A percentile compares a stretch with the other conserved stretches of the same genome.
Evolutionary conservation across 257 asterid species (phyloP).

Genomic region (Lavandula angustifolia): DNA sequence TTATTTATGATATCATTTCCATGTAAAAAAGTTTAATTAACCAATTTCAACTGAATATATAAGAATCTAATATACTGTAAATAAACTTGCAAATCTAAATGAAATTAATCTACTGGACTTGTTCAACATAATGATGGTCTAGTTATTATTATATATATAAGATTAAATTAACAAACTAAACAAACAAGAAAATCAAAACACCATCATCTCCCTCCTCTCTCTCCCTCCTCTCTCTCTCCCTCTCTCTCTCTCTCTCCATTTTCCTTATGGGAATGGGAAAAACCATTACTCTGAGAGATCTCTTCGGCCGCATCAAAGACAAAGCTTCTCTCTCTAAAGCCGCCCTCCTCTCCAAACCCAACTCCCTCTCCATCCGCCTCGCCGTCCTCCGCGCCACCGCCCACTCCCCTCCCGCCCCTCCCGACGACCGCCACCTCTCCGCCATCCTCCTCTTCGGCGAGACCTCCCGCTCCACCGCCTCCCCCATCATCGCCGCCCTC

Average conservation of each 20-base stretch:
- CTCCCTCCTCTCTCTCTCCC: neutral
- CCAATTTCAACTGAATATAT: too few species aligned
- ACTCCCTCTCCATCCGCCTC: conserved; percentile 47
- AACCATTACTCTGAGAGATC: conserved; percentile 35
- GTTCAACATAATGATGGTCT: conserved; percentile 22
- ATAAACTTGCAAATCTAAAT: too few species aligned
- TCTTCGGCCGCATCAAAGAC: conserved; percentile 51
- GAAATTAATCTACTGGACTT: conserved; percentile 8
- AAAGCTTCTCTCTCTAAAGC: conserved; percentile 59
- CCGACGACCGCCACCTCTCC: conserved; percentile 48
- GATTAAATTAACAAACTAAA: neutral
- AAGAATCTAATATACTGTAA: too few species aligned
- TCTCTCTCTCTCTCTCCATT: conserved; percentile 16
- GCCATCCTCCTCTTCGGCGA: conserved; percentile 62
- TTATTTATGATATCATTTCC: too few species aligned
- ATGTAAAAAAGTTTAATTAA: too few species aligned
- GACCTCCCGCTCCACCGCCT: conserved; percentile 78
- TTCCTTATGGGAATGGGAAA: conserved; percentile 57
- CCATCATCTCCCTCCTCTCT: neutral
- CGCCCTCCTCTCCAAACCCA: conserved; percentile 50
- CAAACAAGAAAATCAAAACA: neutral
- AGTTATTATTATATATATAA: too few species aligned
- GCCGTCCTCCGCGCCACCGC: conserved; percentile 81
- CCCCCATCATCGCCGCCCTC: conserved; percentile 56
- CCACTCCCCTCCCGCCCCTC: conserved; percentile 60